A percentile compares a stretch with the other conserved stretches of the same genome.
These are phyloP conservation scores for Solanum chacoense DNA, from an alignment of 305 asterid genomes.

Conservation along the genomic window DNA sequence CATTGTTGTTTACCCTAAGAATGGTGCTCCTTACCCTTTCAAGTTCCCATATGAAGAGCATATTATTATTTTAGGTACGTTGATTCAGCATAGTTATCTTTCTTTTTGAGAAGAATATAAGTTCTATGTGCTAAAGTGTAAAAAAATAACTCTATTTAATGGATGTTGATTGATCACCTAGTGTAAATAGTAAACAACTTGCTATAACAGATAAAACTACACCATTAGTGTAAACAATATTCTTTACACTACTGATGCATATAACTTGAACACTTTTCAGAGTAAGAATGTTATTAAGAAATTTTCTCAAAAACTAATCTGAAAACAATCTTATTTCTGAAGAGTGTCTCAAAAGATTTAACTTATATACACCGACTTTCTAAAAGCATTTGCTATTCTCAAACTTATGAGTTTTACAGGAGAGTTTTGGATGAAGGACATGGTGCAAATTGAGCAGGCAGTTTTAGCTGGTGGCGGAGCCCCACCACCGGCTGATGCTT, in stretches of 20 bases:
- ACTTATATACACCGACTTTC: neutral
- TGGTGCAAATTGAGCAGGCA: slow-evolving; percentile 32
- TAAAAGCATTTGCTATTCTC: neutral
- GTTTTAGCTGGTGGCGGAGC: slow-evolving; percentile 47
- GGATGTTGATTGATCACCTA: neutral
- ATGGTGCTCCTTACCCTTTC: slow-evolving; percentile 53
- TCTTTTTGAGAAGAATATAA: neutral
- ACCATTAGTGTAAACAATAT: neutral
- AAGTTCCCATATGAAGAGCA: slow-evolving; percentile 47
- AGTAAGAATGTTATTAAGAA: neutral
- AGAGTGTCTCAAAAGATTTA: neutral
- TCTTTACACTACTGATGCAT: neutral
- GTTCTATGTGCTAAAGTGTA: neutral
- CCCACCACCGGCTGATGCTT: slow-evolving; percentile 46
- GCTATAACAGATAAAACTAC: neutral
- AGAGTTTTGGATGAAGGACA: slow-evolving; percentile 51
- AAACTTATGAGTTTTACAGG: slow-evolving; percentile 19
- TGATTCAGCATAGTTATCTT: neutral
- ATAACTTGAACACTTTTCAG: neutral
- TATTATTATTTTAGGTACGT: slow-evolving; percentile 36
- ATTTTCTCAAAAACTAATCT: neutral
- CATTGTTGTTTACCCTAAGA: slow-evolving; percentile 41
- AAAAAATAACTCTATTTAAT: neutral
- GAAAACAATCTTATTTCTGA: neutral
- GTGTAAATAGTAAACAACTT: neutral